Percentiles rank a stretch among this genome's conserved stretches.
phyloP scores from a whole-genome alignment of 164 flowering plant genomes.

The Kalanchoe fedtschenkoi region DNA sequence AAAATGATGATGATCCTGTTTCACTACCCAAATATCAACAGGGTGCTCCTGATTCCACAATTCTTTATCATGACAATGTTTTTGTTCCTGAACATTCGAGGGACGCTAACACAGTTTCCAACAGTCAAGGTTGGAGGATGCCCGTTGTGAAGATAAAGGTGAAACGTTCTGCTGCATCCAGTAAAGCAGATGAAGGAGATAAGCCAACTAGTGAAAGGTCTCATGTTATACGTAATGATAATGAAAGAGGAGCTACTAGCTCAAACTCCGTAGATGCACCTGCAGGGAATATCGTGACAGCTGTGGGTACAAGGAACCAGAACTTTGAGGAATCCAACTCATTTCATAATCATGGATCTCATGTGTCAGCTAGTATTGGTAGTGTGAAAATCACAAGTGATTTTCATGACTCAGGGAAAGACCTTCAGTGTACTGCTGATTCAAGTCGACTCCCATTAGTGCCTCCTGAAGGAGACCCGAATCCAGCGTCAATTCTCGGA shows the following conservation, averaged over 20 bases:
- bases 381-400: slow-evolving; percentile 55
- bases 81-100: slow-evolving; percentile 26
- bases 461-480: slow-evolving; percentile 20
- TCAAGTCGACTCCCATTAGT: slow-evolving; percentile 38
- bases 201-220: slow-evolving; percentile 31
- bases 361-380: slow-evolving; percentile 79
- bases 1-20: neutral
- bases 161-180: slow-evolving; percentile 57
- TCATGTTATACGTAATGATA: slow-evolving; percentile 35
- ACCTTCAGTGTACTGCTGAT: slow-evolving; percentile 93
- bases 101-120: slow-evolving; percentile 54
- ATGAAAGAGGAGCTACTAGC: slow-evolving; percentile 61
- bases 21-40: neutral
- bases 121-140: slow-evolving; percentile 42
- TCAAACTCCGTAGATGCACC: slow-evolving; percentile 92
- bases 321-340: slow-evolving; percentile 78
- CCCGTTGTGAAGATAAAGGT: slow-evolving; percentile 66
- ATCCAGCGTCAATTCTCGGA: slow-evolving; percentile 24
- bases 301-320: slow-evolving; percentile 39
- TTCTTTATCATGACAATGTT: neutral
- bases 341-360: slow-evolving; percentile 65
- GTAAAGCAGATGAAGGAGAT: slow-evolving; percentile 47
- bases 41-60: neutral
- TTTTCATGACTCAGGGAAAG: slow-evolving; percentile 53
- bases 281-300: slow-evolving; percentile 34